phyloP scores from a whole-genome alignment of 2,329 filamentous ascomycete species.

The Xylariomycetidae sp. region DNA sequence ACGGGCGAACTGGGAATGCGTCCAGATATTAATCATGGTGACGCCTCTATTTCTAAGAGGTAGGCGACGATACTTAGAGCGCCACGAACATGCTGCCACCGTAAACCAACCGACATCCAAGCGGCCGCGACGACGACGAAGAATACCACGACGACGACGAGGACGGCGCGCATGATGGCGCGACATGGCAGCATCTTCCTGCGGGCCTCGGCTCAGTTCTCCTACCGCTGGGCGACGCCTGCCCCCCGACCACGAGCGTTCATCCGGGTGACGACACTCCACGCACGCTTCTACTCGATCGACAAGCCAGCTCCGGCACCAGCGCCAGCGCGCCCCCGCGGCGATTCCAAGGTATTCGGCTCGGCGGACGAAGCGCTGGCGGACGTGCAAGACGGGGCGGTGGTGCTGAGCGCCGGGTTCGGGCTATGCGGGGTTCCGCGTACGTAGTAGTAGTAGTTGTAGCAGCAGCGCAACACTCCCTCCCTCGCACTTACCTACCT shows the following conservation, averaged over 20 bases:
- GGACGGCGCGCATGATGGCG: constrained; percentile 15
- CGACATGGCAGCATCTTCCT: constrained; percentile 15
- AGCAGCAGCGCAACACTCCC: too few species aligned
- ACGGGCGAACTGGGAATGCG: too few species aligned
- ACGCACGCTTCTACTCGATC: constrained; percentile 18
- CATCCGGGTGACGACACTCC: constrained; percentile 10
- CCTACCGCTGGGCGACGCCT: constrained; percentile 19
- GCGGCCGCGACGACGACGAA: not conserved
- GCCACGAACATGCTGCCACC: constrained; percentile 8
- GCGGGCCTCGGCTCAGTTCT: constrained; percentile 20
- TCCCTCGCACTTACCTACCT: too few species aligned
- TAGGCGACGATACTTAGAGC: too few species aligned
- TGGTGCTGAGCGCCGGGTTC: constrained; percentile 71
- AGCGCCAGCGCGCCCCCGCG: constrained; percentile 17
- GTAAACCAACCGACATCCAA: constrained; percentile 14
- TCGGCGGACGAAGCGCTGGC: constrained; percentile 63
- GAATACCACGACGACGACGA: not conserved
- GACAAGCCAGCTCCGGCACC: constrained; percentile 8
- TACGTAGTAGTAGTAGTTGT: too few species aligned
- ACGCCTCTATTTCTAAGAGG: too few species aligned
- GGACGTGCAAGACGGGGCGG: constrained; percentile 64
- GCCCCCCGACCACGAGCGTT: constrained; percentile 12
- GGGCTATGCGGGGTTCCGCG: constrained; percentile 73
- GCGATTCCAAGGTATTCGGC: constrained; percentile 41
- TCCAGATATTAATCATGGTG: too few species aligned